These are phyloP conservation scores for Penicillium palitans DNA, from an alignment of 2,329 filamentous ascomycete species.

Conservation along the genomic window DNA sequence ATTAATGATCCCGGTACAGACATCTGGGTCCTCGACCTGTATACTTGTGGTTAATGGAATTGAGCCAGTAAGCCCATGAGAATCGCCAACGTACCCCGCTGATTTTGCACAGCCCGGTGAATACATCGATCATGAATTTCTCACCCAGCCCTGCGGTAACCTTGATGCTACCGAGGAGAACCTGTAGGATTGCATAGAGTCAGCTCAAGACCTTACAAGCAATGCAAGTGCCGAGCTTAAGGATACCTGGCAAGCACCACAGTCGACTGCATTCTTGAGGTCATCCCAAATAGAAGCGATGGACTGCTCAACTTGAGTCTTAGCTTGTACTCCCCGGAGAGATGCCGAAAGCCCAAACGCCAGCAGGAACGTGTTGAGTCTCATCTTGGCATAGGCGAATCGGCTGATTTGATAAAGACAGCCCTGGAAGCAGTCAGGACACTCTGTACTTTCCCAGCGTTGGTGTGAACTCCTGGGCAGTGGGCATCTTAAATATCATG, in stretches of 20 bases:
- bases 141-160: slow-evolving; percentile 48
- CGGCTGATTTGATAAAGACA: not conserved
- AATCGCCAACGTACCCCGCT: slow-evolving; percentile 32
- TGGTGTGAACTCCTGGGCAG: not conserved
- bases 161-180: slow-evolving; percentile 46
- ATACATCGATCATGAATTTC: slow-evolving; percentile 40
- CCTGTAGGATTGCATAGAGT: slow-evolving; percentile 10
- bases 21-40: slow-evolving; percentile 55
- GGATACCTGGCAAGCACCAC: slow-evolving; percentile 35
- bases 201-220: not conserved
- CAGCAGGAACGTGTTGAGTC: slow-evolving; percentile 10
- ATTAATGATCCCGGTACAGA: slow-evolving; percentile 55
- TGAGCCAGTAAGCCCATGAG: not conserved
- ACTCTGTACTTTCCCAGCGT: not conserved
- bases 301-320: slow-evolving; percentile 12
- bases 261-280: slow-evolving; percentile 35
- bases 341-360: slow-evolving; percentile 11
- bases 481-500: not conserved
- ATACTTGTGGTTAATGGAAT: not conserved
- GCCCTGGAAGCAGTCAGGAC: not conserved
- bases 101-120: slow-evolving; percentile 40
- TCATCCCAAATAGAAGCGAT: slow-evolving; percentile 31
- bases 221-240: not conserved
- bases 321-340: slow-evolving; percentile 11
- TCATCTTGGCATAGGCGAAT: slow-evolving; percentile 13